A percentile compares a stretch with the other conserved stretches of the same genome.
Evolutionary conservation across 306 rosid species (phyloP).

Genomic region (Leucaena leucocephala): DNA sequence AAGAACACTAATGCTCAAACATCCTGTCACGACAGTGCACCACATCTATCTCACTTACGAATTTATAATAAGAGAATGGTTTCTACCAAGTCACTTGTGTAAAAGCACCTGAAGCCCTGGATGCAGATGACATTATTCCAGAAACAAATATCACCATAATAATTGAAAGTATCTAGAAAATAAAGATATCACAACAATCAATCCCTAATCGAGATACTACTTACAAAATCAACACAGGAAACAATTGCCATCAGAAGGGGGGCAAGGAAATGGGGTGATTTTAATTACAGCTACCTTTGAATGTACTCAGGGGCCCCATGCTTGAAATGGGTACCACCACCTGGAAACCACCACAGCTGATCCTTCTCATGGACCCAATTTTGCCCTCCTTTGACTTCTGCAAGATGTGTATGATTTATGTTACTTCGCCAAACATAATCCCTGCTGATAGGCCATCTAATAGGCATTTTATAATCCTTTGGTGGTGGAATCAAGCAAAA

Average conservation of each 20-base stretch:
- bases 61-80: not conserved
- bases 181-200: not conserved
- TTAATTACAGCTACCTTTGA: conserved; percentile 55
- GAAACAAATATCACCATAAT: not conserved
- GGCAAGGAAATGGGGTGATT: not conserved
- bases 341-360: conserved; percentile 96
- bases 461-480: conserved; percentile 77
- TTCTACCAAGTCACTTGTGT: not conserved
- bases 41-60: not conserved
- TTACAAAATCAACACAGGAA: conserved; percentile 1
- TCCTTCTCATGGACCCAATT: conserved; percentile 93
- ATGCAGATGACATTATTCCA: not conserved
- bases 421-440: conserved; percentile 96
- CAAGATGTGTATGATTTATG: conserved; percentile 87
- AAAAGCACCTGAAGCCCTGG: not conserved
- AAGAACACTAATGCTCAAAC: not conserved
- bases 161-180: conserved; percentile 13
- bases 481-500: conserved; percentile 95
- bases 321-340: conserved; percentile 99
- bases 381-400: conserved; percentile 96
- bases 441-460: conserved; percentile 88
- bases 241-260: not conserved
- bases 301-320: conserved; percentile 90
- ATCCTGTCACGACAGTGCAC: not conserved
- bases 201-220: not conserved